These are phyloP conservation scores for Zygotorulaspora chibaensis DNA, from an alignment of 805 yeast genomes.

Conservation along the genomic window DNA sequence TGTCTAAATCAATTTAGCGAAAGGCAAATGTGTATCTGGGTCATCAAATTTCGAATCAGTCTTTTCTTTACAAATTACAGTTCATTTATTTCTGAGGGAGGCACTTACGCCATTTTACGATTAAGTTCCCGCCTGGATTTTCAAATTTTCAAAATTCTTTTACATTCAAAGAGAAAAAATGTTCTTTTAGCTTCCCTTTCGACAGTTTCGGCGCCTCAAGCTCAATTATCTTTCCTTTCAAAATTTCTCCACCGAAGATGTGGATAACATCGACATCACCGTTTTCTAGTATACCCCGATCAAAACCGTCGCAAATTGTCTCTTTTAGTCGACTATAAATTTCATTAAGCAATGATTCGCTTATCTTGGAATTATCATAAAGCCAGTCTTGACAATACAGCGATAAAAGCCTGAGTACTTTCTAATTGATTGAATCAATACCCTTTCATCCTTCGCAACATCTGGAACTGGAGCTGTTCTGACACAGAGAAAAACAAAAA, in stretches of 20 bases:
- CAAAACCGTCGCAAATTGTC: background rate
- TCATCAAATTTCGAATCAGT: too few species aligned
- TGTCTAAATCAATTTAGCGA: too few species aligned
- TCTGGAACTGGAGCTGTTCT: conserved; percentile 42
- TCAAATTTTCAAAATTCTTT: too few species aligned
- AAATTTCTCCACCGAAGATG: background rate
- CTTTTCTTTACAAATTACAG: too few species aligned
- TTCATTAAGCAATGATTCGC: background rate
- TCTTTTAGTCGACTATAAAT: background rate
- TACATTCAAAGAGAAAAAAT: too few species aligned
- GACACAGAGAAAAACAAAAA: conserved; percentile 43
- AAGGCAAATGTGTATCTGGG: too few species aligned
- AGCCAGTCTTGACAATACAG: conserved; percentile 48
- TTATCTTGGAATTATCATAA: conserved; percentile 33
- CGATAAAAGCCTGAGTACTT: conserved; percentile 44
- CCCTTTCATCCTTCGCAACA: conserved; percentile 38
- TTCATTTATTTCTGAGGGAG: too few species aligned
- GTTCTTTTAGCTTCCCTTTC: background rate
- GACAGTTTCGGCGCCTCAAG: background rate
- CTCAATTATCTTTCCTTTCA: background rate
- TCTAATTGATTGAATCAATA: conserved; percentile 39
- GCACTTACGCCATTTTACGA: too few species aligned
- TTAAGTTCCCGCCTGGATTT: too few species aligned
- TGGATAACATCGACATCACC: background rate
- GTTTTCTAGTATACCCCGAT: background rate